A percentile compares a stretch with the other conserved stretches of the same genome.
Evolutionary conservation across 2,329 filamentous ascomycete genomes (phyloP).

Genomic region (Thielaviopsis ethacetica): DNA sequence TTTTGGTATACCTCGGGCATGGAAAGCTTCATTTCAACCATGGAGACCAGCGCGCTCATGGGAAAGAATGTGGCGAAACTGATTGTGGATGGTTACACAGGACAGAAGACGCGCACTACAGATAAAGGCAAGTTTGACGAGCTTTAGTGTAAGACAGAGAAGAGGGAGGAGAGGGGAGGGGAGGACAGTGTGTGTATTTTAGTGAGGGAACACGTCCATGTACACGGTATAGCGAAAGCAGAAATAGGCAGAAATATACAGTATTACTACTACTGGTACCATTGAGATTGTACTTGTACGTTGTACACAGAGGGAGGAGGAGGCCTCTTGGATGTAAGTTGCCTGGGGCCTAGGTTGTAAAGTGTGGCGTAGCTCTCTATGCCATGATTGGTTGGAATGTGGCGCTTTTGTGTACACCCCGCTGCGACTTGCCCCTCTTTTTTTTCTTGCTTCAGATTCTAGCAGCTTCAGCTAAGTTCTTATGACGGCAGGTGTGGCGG

Average conservation of each 20-base stretch:
- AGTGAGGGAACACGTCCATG: too few species aligned
- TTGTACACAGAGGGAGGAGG: too few species aligned
- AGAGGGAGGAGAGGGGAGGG: not conserved
- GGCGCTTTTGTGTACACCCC: not conserved
- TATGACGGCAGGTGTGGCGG: constrained; percentile 9
- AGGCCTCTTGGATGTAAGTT: not conserved
- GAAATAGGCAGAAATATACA: too few species aligned
- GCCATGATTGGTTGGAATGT: too few species aligned
- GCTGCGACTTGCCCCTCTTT: constrained; percentile 6
- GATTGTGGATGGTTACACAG: constrained; percentile 39
- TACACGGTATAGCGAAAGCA: too few species aligned
- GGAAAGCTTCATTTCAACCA: constrained; percentile 88
- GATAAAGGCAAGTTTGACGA: not conserved
- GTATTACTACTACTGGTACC: too few species aligned
- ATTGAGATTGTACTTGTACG: not conserved
- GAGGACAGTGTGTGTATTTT: too few species aligned
- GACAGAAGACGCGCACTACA: not conserved
- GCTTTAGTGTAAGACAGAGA: not conserved
- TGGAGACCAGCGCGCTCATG: constrained; percentile 92
- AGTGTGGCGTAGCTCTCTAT: too few species aligned
- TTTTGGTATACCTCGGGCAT: constrained; percentile 63
- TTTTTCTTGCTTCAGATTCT: not conserved
- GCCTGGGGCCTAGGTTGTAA: too few species aligned
- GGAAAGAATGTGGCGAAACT: constrained; percentile 69
- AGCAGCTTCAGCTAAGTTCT: too few species aligned